Percentiles rank a stretch among this genome's conserved stretches.
Conservation (phyloP, 2,329 filamentous ascomycete species). For the Knufia fluminis region DNA sequence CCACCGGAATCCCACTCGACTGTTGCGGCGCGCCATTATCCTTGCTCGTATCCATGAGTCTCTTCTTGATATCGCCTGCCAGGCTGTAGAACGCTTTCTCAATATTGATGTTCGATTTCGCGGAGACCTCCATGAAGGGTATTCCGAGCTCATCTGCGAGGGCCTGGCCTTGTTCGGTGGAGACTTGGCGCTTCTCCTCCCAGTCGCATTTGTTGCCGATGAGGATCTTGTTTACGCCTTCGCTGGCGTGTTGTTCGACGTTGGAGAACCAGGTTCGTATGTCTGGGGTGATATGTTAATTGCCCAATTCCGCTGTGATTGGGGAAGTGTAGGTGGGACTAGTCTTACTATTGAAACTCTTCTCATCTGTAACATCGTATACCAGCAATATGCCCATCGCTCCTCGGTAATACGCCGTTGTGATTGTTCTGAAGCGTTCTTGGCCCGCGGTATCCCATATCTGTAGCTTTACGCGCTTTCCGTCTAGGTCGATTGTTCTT, state of each 20-base stretch:
- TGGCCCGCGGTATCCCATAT: slow-evolving; percentile 99
- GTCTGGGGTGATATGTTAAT: slow-evolving; percentile 48
- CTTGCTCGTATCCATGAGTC: slow-evolving; percentile 85
- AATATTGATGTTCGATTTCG: slow-evolving; percentile 99
- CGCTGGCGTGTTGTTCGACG: slow-evolving; percentile 94
- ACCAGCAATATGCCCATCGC: slow-evolving; percentile 97
- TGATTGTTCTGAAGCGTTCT: slow-evolving; percentile 97
- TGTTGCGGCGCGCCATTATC: slow-evolving; percentile 27
- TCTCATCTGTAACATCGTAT: slow-evolving; percentile 95
- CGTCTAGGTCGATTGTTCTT: slow-evolving; percentile 95
- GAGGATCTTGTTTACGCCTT: slow-evolving; percentile 98
- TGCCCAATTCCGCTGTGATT: neutral
- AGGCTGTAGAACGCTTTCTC: slow-evolving; percentile 97
- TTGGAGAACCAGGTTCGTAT: slow-evolving; percentile 99
- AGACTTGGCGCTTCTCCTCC: slow-evolving; percentile 96
- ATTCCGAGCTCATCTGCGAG: slow-evolving; percentile 94
- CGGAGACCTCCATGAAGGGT: slow-evolving; percentile 95
- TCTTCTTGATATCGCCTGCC: slow-evolving; percentile 95
- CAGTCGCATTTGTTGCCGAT: slow-evolving; percentile 99
- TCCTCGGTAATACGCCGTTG: slow-evolving; percentile 94
- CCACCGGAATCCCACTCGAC: neutral
- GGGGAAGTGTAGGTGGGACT: neutral
- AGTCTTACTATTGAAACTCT: slow-evolving; percentile 82
- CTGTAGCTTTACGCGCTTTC: slow-evolving; percentile 97
- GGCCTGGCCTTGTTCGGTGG: slow-evolving; percentile 83